Percentiles rank a stretch among this genome's conserved stretches.
phyloP scores from a whole-genome alignment of 192 early-diverging fungal species.

The Chytriomyces hyalinus region DNA sequence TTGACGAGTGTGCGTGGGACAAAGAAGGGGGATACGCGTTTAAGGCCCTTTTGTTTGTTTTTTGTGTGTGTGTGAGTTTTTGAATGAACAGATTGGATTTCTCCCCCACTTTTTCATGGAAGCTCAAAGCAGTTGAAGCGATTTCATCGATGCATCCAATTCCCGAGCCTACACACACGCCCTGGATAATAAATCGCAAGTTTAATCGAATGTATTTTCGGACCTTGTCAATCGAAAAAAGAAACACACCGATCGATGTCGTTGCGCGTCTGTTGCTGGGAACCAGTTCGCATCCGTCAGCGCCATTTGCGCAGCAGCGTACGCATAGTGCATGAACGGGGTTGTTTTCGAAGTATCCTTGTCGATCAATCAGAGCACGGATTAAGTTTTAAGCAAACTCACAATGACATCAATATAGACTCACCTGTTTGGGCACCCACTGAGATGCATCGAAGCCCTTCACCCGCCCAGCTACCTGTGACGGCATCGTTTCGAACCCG shows the following conservation, averaged over 20 bases:
- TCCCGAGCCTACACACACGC: slow-evolving; percentile 94
- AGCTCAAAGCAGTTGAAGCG: slow-evolving; percentile 57
- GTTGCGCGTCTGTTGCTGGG: slow-evolving; percentile 56
- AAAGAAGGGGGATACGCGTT: slow-evolving; percentile 87
- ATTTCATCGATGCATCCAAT: slow-evolving; percentile 93
- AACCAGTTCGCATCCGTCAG: slow-evolving; percentile 82
- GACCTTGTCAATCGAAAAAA: not conserved
- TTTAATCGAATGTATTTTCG: not conserved
- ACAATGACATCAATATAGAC: not conserved
- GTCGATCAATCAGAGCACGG: not conserved
- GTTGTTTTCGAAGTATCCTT: slow-evolving; percentile 82
- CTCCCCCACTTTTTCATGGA: slow-evolving; percentile 56
- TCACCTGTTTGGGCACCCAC: slow-evolving; percentile 77
- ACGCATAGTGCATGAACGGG: slow-evolving; percentile 85
- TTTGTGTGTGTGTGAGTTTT: not conserved
- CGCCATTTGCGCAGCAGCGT: slow-evolving; percentile 82
- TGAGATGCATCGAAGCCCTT: slow-evolving; percentile 71
- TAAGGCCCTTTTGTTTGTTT: slow-evolving; percentile 62
- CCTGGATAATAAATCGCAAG: slow-evolving; percentile 45
- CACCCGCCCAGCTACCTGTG: slow-evolving; percentile 78
- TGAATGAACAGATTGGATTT: not conserved
- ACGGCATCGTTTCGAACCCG: slow-evolving; percentile 69
- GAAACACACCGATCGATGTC: slow-evolving; percentile 66
- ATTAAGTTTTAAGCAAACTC: not conserved
- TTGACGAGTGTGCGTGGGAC: slow-evolving; percentile 90